Conservation (phyloP, 1,284 basidiomycete genomes). For the Microstroma glucosiphilum region DNA sequence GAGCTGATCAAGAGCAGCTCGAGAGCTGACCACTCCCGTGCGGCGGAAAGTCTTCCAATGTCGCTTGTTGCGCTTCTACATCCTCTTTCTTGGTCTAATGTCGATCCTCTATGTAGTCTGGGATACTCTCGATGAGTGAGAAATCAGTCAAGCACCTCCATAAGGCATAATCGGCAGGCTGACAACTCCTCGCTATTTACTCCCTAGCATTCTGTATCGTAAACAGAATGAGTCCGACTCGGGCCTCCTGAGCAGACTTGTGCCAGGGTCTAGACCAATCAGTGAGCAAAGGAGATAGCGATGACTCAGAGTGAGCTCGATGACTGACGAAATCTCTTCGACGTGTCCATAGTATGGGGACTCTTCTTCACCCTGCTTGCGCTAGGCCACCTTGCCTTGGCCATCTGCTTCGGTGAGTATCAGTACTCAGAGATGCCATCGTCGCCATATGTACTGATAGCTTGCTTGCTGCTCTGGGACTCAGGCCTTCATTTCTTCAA, state of each 20-base stretch:
- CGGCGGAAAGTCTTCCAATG: constrained; percentile 26
- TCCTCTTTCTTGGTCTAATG: constrained; percentile 35
- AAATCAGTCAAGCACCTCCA: neutral
- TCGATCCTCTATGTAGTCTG: constrained; percentile 19
- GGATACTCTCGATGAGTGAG: constrained; percentile 11
- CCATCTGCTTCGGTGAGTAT: too few relatives aligned
- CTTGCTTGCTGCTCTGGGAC: neutral
- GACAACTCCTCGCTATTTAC: neutral
- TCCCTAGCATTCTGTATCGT: constrained; percentile 10
- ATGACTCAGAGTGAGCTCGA: neutral
- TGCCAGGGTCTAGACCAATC: neutral
- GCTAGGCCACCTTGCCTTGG: constrained; percentile 5
- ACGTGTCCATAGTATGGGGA: constrained; percentile 6
- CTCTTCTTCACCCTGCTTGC: constrained; percentile 11
- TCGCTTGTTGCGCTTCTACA: constrained; percentile 21
- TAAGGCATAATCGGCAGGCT: neutral
- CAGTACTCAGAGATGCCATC: neutral
- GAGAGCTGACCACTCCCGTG: too few relatives aligned
- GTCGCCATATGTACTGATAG: constrained; percentile 2
- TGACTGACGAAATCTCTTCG: neutral
- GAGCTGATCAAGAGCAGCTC: too few relatives aligned
- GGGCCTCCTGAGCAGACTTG: neutral
- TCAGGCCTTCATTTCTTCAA: constrained; percentile 13
- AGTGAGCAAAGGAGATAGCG: neutral
- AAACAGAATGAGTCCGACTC: constrained; percentile 17